phyloP scores from a whole-genome alignment of 495 filamentous ascomycete genomes.

The Lepraria neglecta region DNA sequence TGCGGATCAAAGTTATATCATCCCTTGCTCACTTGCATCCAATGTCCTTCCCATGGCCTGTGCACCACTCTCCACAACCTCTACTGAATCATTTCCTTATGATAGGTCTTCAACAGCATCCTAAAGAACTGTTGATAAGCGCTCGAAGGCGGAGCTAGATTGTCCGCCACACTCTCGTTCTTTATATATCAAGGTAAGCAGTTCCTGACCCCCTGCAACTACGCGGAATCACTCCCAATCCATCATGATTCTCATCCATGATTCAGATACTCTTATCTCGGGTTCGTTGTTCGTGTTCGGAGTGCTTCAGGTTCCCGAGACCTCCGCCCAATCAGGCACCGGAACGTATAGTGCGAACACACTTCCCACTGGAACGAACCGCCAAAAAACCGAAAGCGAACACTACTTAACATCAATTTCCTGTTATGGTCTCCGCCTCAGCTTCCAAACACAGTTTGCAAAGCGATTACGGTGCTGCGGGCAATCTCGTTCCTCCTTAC shows the following conservation, averaged over 20 bases:
- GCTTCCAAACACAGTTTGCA: background rate
- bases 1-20: conserved; percentile 4
- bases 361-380: background rate
- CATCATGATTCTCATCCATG: conserved; percentile 8
- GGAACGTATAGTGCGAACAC: background rate
- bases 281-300: conserved; percentile 1
- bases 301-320: conserved; percentile 12
- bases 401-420: background rate
- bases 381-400: background rate
- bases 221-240: conserved; percentile 8
- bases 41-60: background rate
- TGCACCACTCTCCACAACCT: background rate
- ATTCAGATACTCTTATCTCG: background rate
- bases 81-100: background rate
- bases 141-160: background rate
- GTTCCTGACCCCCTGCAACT: background rate
- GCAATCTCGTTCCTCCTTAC: conserved; percentile 19
- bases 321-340: conserved; percentile 2
- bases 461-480: background rate
- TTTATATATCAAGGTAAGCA: conserved; percentile 10
- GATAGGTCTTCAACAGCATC: background rate
- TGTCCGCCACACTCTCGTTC: background rate
- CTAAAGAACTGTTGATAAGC: background rate
- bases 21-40: conserved; percentile 3
- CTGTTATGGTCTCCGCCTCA: conserved; percentile 1